Evolutionary conservation across 2,329 filamentous ascomycete genomes (phyloP), one percentile per base, ranked within the genome.

Genomic region (Apiospora arundinis): DNA sequence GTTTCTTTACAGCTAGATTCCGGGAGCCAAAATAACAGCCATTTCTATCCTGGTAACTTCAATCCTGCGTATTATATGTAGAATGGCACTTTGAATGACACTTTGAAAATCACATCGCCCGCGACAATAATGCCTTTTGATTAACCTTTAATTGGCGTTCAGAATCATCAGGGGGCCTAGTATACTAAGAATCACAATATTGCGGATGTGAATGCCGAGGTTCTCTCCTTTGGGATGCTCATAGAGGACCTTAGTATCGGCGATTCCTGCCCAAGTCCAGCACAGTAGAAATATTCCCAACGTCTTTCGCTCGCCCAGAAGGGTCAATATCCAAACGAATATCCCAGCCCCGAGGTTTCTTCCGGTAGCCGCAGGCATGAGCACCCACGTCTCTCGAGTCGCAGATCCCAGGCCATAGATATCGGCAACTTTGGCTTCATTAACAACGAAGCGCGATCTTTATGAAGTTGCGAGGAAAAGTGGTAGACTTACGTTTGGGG

Each of bases 361-460:
- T 25, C 60, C 60, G 18, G 60, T 42, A n/a, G 60, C 60, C 32
- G 60, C 60, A 16, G 60, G 60, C 60, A 66, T 40, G 23, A 66
- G 60, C 1, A 66, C 60, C 60, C 60, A 66, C 4, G 60, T 42
- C 32, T 66, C 60, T 12, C 16, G 32, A 23, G 32, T 42, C 2
- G 60, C 60, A 8, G 60, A 23, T 14, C 18, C 60, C 5, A 66
- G 60, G 21, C 60, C 60, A 7, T 66, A 40, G 4, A 66, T 12
- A 5, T 44, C 60, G 1, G 60, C 60, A 14, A 66, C 60, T 66
- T 23, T 8, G 37, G 18, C 18, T 40, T 2, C 18, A 21, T 21
- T 40, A 2, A 40, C n/a, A 2, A 23, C 2, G 11, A 14, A 18
- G 4, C 21, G 46, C 8, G n/a, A 9, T 1, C n/a, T 4, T 11